These are phyloP conservation scores for Saturnispora zaruensis DNA, from an alignment of 805 yeast species.

Conservation along the genomic window DNA sequence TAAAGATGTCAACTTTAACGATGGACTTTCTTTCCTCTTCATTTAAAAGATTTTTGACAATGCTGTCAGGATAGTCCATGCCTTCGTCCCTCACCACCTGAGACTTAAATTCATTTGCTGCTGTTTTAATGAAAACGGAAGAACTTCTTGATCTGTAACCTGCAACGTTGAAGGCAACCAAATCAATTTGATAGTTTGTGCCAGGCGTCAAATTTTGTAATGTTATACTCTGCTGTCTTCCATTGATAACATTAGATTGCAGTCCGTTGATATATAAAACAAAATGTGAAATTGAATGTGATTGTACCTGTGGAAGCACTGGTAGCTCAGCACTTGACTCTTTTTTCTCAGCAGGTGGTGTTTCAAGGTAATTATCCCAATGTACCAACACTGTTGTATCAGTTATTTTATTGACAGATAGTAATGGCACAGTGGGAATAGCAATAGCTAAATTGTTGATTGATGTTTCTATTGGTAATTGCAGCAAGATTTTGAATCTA, in stretches of 20 bases:
- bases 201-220: slow-evolving; percentile 28
- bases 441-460: slow-evolving; percentile 40
- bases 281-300: slow-evolving; percentile 28
- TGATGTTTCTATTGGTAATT: slow-evolving; percentile 39
- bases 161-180: slow-evolving; percentile 34
- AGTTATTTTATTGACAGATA: slow-evolving; percentile 48
- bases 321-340: slow-evolving; percentile 15
- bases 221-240: slow-evolving; percentile 30
- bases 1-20: slow-evolving; percentile 24
- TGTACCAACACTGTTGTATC: slow-evolving; percentile 39
- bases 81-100: slow-evolving; percentile 17
- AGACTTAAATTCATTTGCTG: slow-evolving; percentile 7
- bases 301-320: slow-evolving; percentile 16
- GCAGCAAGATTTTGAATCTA: slow-evolving; percentile 21
- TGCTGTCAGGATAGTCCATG: slow-evolving; percentile 32
- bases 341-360: slow-evolving; percentile 1
- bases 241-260: slow-evolving; percentile 28
- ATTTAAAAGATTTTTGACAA: slow-evolving; percentile 29
- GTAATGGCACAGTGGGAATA: slow-evolving; percentile 47
- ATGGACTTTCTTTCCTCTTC: slow-evolving; percentile 26
- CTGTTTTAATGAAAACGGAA: slow-evolving; percentile 34
- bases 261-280: slow-evolving; percentile 34
- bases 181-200: slow-evolving; percentile 34
- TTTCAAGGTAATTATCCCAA: slow-evolving; percentile 35
- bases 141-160: slow-evolving; percentile 35